These are phyloP conservation scores for Vitis rupestris DNA, from an alignment of 164 flowering plant species.

Conservation along the genomic window DNA sequence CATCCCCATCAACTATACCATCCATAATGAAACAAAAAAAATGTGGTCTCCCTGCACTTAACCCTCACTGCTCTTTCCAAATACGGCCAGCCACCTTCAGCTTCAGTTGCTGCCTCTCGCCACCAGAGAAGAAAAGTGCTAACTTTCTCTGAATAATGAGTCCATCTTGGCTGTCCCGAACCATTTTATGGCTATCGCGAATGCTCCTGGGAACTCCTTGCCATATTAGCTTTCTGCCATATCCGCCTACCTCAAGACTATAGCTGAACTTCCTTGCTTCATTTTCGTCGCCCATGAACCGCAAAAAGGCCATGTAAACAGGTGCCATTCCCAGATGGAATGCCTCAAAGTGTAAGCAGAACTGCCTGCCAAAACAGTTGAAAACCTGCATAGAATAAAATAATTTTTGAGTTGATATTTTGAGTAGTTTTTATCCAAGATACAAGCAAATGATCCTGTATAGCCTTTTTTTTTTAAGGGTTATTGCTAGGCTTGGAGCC, in stretches of 20 bases:
- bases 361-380: conserved; percentile 61
- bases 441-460: too few species aligned
- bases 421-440: too few species aligned
- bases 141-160: conserved; percentile 59
- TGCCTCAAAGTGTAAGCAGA: conserved; percentile 79
- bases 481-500: too few species aligned
- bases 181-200: conserved; percentile 61
- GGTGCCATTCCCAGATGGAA: conserved; percentile 62
- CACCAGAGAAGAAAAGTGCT: conserved; percentile 61
- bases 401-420: background rate
- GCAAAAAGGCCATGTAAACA: conserved; percentile 70
- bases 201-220: conserved; percentile 79
- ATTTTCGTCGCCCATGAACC: conserved; percentile 75
- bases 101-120: conserved; percentile 60
- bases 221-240: conserved; percentile 65
- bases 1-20: too few species aligned
- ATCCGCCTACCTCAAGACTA: conserved; percentile 64
- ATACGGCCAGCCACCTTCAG: conserved; percentile 65
- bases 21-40: too few species aligned
- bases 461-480: too few species aligned
- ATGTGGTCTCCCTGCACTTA: background rate
- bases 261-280: conserved; percentile 66
- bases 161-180: conserved; percentile 72
- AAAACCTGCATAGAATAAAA: conserved; percentile 48
- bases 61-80: conserved; percentile 52